Conservation (phyloP, 768 basidiomycete genomes). For the Tulasnella sp. region DNA sequence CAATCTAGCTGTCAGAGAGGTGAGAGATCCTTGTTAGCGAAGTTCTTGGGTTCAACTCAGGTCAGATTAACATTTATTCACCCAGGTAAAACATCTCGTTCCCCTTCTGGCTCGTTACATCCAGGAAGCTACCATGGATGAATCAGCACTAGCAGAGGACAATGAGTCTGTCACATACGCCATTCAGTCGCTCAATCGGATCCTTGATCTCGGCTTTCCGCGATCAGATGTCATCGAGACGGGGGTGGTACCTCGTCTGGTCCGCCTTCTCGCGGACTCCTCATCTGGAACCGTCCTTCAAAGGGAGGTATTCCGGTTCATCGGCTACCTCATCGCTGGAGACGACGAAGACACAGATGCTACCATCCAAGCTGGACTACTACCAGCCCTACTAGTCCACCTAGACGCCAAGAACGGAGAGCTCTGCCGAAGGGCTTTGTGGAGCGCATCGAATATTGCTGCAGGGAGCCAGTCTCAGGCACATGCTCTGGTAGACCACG, state of each 20-base stretch:
- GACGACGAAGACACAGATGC: background rate
- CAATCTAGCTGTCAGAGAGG: background rate
- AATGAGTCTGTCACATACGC: background rate
- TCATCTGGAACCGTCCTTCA: background rate
- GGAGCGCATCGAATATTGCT: background rate
- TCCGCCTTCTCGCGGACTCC: background rate
- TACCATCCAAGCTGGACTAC: background rate
- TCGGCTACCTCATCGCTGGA: background rate
- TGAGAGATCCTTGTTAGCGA: background rate
- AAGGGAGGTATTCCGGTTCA: background rate
- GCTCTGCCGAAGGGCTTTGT: background rate
- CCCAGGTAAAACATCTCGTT: background rate
- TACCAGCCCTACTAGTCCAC: background rate
- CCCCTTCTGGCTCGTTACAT: background rate
- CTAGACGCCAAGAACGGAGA: background rate
- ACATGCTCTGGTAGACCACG: background rate
- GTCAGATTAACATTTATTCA: background rate
- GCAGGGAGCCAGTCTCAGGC: background rate
- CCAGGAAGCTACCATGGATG: background rate
- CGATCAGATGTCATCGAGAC: background rate
- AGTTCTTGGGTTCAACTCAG: background rate
- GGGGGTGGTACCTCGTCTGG: background rate
- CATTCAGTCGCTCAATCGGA: background rate
- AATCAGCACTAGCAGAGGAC: background rate
- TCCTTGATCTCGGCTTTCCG: background rate